Base-by-base conservation (phyloP, 2,329 filamentous ascomycete species). In the Neofusicoccum sp. region DNA sequence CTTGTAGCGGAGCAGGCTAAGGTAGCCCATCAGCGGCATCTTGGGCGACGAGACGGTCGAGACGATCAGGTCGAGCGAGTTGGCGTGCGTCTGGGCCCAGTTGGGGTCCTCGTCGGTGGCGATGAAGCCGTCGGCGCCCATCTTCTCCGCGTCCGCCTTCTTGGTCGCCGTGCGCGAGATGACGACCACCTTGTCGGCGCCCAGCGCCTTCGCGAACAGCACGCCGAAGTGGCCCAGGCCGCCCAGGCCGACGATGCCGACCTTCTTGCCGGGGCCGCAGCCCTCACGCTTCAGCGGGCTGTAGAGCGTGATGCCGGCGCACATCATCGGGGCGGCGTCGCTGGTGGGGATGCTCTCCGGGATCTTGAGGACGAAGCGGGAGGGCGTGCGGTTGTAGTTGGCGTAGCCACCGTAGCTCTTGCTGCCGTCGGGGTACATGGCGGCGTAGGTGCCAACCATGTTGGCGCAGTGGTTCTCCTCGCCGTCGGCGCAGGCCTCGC, bases 271-370 rank as follows among this genome's bases (percentile, higher is more conserved):
- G 0, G 88, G 87, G 0, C 90, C 90, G 37, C 86, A 83, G 1
- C 85, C 86, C 39, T 90, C 87, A 33, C 88, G 83, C 56, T 83
- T 83, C 14, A 95, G 76, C 0, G 91, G 91, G 4, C 84, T 84
- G 72, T 85, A 95, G 0, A 89, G 84, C 0, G 91, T 95, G 59
- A 94, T 83, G 1, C 92, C 91, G 1, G 87, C 91, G 71, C 91
- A 94, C 33, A 94, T 81, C 80, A 95, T 87, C 1, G 91, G 90
- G 1, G 90, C 85, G 1, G 84, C 85, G 63, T 82, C 78, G 8
- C 79, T 80, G 34, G 77, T 81, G 1, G 75, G 69, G 33, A 88
- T 66, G 0, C 65, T 71, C 12, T 82, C 79, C 0, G 85, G 85
- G 64, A 88, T 86, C 70, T 78, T 81, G 69, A 87, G 77, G 0